Evolutionary conservation across 2,329 filamentous ascomycete genomes (phyloP), one percentile per base, ranked within the genome.

Genomic region (Talaromyces sp.): DNA sequence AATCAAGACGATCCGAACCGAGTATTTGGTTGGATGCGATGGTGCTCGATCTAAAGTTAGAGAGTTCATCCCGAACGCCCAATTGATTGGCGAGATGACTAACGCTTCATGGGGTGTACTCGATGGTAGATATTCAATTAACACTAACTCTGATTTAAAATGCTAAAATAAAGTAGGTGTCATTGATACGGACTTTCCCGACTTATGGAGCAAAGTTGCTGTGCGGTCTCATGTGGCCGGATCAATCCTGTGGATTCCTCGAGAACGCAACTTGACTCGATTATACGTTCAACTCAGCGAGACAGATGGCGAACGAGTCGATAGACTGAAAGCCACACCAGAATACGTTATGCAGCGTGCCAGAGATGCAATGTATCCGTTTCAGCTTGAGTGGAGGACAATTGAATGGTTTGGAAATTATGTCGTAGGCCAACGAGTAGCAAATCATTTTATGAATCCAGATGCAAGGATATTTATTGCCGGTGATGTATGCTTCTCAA

Each of bases 21-120:
- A 88, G 70, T 91, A 89, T 67, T 80, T 91, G 33, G 81, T 91
- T 4, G 89, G 89, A 0, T 88, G 86, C 52, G 89, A 91, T 68
- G 89, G 89, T 0, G 89, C 89, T 0, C 87, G 88, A 69, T 87
- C 84, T 64, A 90, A 87, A 86, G 86, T 85, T 0, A 79, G 89
- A 45, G 80, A 82, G 62, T 80, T 85, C 61, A 77, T 90, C 1
- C 58, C 58, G 5, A 84, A 85, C 0, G 83, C 86, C 35, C 78
- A 83, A 37, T 78, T 88, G 56, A 79, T 84, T 54, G 86, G 86
- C 7, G 85, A 87, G 61, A 82, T 80, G 37, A 79, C 77, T 2
- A 77, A 81, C 64, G 58, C 27, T 75, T 77, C 56, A 74, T 79
- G n/a, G 81, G 80, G 71, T 67, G 15, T 31, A n/a, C 45, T 25